phyloP scores from a whole-genome alignment of 1,284 basidiomycete genomes.

The Malassezia slooffiae region DNA sequence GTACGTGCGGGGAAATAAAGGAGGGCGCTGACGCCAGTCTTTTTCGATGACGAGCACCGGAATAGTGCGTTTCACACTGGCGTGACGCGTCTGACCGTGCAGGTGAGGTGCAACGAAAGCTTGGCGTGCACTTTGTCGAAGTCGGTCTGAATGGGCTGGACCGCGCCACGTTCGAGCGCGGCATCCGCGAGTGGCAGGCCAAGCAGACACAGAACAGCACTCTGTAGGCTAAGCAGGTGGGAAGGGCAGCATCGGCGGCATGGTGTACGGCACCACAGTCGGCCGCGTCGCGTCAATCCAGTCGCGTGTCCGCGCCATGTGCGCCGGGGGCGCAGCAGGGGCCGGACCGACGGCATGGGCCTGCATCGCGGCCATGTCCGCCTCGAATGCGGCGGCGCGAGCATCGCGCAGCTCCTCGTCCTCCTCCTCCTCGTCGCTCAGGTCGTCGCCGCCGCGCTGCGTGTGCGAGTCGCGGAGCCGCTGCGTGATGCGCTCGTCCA shows the following conservation, averaged over 20 bases:
- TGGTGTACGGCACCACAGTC: too few relatives aligned
- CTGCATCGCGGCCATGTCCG: constrained; percentile 10
- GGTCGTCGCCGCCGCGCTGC: constrained; percentile 33
- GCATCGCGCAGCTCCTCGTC: neutral
- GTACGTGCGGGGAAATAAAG: constrained; percentile 1
- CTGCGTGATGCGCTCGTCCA: constrained; percentile 45
- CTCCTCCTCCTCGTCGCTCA: constrained; percentile 33
- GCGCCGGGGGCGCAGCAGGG: neutral
- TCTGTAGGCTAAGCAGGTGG: constrained; percentile 7
- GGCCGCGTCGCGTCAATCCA: constrained; percentile 4
- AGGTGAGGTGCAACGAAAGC: constrained; percentile 33
- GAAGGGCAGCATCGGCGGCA: constrained; percentile 7
- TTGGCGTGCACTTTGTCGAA: constrained; percentile 42
- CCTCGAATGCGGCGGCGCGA: constrained; percentile 2
- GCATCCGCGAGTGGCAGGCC: constrained; percentile 27
- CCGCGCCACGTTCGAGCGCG: constrained; percentile 28
- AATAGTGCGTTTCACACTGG: constrained; percentile 14
- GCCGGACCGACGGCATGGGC: too few relatives aligned
- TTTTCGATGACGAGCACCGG: constrained; percentile 41
- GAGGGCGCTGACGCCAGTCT: constrained; percentile 15
- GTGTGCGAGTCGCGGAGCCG: constrained; percentile 35
- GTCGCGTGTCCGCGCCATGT: neutral
- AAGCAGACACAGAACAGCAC: constrained; percentile 9
- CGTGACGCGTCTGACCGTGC: neutral
- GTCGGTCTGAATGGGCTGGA: constrained; percentile 34